phyloP scores from a whole-genome alignment of 495 filamentous ascomycete species.

The Chaetomium fimeti region DNA sequence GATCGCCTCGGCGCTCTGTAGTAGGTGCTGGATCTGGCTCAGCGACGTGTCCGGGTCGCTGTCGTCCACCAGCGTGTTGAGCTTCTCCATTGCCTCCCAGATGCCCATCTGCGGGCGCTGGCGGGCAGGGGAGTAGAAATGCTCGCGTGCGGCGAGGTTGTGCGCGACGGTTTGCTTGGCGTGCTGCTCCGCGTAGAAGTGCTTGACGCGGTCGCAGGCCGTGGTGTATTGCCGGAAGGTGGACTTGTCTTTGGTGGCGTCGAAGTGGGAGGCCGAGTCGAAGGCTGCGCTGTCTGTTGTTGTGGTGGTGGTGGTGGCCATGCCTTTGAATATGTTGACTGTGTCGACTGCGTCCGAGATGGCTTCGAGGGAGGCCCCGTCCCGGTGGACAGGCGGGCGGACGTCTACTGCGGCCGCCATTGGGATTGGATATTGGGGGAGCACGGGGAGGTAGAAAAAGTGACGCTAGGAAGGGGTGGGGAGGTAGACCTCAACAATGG shows the following conservation, averaged over 20 bases:
- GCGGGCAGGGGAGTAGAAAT: slow-evolving; percentile 59
- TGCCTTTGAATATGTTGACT: slow-evolving; percentile 71
- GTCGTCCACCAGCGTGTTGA: slow-evolving; percentile 85
- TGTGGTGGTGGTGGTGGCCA: slow-evolving; percentile 18
- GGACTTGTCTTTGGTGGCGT: slow-evolving; percentile 75
- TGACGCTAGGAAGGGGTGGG: too few species aligned
- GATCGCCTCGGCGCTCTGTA: slow-evolving; percentile 85
- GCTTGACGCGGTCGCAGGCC: slow-evolving; percentile 74
- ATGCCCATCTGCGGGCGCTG: slow-evolving; percentile 72
- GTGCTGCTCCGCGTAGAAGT: slow-evolving; percentile 83
- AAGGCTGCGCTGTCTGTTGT: slow-evolving; percentile 53
- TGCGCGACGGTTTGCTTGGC: slow-evolving; percentile 81
- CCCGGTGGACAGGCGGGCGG: slow-evolving; percentile 22
- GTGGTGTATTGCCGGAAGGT: slow-evolving; percentile 76
- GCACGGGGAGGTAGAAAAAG: too few species aligned
- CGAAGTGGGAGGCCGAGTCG: slow-evolving; percentile 65
- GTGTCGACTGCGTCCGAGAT: slow-evolving; percentile 77
- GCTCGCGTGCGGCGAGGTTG: slow-evolving; percentile 71
- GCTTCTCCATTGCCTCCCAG: slow-evolving; percentile 87
- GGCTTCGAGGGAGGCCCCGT: slow-evolving; percentile 73
- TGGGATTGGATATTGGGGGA: background rate
- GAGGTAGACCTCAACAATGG: too few species aligned
- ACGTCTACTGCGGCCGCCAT: slow-evolving; percentile 11
- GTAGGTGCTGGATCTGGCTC: slow-evolving; percentile 81
- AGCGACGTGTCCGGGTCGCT: slow-evolving; percentile 81